Evolutionary conservation across 2,329 filamentous ascomycete species (phyloP).

Genomic region (Trichoderma arundinaceum): DNA sequence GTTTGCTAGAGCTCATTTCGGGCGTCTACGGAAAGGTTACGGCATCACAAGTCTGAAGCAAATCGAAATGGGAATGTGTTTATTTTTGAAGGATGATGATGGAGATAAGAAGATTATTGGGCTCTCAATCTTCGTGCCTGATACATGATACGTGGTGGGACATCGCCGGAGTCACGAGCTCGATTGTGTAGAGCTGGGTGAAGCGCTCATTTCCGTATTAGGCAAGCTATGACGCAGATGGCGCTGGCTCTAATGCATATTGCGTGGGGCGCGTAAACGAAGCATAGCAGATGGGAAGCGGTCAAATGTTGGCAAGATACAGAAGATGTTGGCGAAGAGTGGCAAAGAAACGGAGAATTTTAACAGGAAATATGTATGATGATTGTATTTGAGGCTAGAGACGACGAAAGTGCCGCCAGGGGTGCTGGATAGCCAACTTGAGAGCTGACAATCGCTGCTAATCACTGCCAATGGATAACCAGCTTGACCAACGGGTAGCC

Average conservation of each 20-base stretch:
- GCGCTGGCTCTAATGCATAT: conserved; percentile 20
- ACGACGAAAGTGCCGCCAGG: too few species aligned
- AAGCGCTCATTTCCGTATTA: conserved; percentile 16
- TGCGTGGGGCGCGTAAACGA: conserved; percentile 20
- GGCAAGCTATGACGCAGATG: conserved; percentile 31
- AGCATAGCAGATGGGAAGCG: too few species aligned
- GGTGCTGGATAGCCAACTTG: too few species aligned
- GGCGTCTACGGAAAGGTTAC: not conserved
- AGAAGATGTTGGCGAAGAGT: too few species aligned
- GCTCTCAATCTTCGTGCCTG: not conserved
- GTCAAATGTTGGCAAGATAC: too few species aligned
- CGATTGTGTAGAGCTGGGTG: not conserved
- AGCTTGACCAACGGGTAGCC: too few species aligned
- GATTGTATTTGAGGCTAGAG: too few species aligned
- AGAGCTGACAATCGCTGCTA: too few species aligned
- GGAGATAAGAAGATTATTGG: too few species aligned
- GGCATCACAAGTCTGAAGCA: not conserved
- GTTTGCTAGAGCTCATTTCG: conserved; percentile 20
- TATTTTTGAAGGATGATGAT: not conserved
- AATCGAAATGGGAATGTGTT: not conserved
- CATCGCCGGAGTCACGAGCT: conserved; percentile 16
- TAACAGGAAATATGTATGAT: too few species aligned
- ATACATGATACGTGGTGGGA: not conserved
- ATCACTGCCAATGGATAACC: too few species aligned
- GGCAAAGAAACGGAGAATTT: too few species aligned